phyloP scores from a whole-genome alignment of 139 green algal species.

The Auxenochlorella pyrenoidosa region DNA sequence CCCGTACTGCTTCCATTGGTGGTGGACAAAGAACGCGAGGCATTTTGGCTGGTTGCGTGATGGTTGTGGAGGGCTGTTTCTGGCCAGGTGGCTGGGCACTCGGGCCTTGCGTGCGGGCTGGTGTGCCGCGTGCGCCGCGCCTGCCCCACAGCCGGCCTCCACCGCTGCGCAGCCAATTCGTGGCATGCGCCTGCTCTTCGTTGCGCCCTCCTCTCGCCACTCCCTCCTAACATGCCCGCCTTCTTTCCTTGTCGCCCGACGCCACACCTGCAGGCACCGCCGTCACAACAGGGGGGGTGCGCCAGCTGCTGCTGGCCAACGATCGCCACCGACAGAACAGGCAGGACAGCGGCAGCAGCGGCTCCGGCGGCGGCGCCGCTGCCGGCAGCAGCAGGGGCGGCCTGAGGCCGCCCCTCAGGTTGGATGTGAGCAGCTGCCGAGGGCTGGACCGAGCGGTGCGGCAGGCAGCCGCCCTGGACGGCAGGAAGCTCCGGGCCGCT shows the following conservation, averaged over 20 bases:
- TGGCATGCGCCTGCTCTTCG: too few relatives aligned
- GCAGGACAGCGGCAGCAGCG: neutral
- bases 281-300: neutral
- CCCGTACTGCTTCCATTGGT: too few relatives aligned
- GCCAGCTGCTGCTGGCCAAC: neutral
- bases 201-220: too few relatives aligned
- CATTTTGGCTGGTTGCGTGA: too few relatives aligned
- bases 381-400: neutral
- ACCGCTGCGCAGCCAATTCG: too few relatives aligned
- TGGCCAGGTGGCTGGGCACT: too few relatives aligned
- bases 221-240: neutral
- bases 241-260: too few relatives aligned
- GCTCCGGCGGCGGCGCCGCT: neutral
- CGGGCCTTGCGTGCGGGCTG: too few relatives aligned
- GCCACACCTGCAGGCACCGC: conserved; percentile 1
- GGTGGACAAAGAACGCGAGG: too few relatives aligned
- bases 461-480: neutral
- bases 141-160: too few relatives aligned
- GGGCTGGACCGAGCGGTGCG: conserved; percentile 14
- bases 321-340: neutral
- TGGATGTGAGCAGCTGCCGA: conserved; percentile 8
- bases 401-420: neutral
- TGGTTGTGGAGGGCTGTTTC: too few relatives aligned
- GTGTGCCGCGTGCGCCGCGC: too few relatives aligned
- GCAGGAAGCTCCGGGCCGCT: neutral